Base-by-base conservation (phyloP, 1,284 basidiomycete genomes). In the Ustilago nuda region DNA sequence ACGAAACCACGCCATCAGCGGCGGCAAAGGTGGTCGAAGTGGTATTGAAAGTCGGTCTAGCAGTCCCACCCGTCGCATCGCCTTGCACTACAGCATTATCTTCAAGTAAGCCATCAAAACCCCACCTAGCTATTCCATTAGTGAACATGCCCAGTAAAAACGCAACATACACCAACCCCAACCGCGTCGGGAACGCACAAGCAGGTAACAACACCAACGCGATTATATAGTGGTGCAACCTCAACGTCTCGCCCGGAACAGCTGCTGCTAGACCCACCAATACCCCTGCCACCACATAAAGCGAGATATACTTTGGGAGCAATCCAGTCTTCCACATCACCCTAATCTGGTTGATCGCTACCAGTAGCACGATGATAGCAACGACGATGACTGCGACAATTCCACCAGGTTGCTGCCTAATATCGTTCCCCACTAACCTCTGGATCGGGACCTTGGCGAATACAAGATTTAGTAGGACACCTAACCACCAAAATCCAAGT, bases 241-340 rank as follows among this genome's bases (percentile, higher is more conserved):
- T 72, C 9, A 87, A 71, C 8, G 80, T 90, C 11, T 82, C 81
- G 12, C 67, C 72, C 4, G 94, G 94, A 33, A 95, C 87, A 51
- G 90, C 88, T 1, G 91, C 89, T 36, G 94, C 86, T 5, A 94
- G 89, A 8, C 92, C 86, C 15, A 90, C 84, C 43, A 92, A 88
- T 15, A 93, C 84, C 1, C 90, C 93, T 4, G 92, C 92, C 11
- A 89, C 81, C 35, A 90, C 32, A 43, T 81, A 81, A 11, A 82
- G 43, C n/a, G 66, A 53, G 1, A 84, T 65, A 82, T 94, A 94
- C 81, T 91, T 89, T 4, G 91, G 90, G 35, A 95, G 87, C 89
- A 91, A 92, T 0, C 94, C 93, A 0, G 92, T 93, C 85, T 92
- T 92, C 56, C 93, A 90, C 64, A 94, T 92, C 48, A 94, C 90